These are phyloP conservation scores for Annulohypoxylon bovei DNA, from an alignment of 495 filamentous ascomycete species.

Conservation along the genomic window DNA sequence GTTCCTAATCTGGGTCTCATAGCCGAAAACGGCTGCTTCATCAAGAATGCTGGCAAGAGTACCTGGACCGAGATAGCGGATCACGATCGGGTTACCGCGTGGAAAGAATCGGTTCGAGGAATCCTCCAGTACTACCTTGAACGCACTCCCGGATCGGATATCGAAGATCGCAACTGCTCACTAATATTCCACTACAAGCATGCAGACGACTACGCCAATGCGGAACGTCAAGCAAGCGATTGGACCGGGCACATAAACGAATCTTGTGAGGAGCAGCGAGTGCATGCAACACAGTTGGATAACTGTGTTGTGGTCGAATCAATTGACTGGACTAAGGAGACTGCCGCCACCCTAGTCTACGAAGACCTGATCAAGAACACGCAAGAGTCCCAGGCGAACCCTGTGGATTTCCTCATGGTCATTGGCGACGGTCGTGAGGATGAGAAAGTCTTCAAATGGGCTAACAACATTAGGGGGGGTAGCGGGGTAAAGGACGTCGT, in stretches of 20 bases:
- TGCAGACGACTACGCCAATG: conserved; percentile 77
- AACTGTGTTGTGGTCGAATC: conserved; percentile 83
- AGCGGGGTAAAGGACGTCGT: conserved; percentile 71
- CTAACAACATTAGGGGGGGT: conserved; percentile 71
- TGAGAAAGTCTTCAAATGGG: conserved; percentile 93
- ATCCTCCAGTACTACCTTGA: conserved; percentile 90
- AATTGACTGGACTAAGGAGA: conserved; percentile 82
- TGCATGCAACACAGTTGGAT: conserved; percentile 84
- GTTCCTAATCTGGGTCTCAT: conserved; percentile 84
- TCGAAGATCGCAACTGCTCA: conserved; percentile 87
- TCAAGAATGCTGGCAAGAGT: conserved; percentile 72
- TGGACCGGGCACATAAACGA: conserved; percentile 94
- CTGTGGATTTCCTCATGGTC: conserved; percentile 83
- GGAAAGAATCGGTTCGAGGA: conserved; percentile 79
- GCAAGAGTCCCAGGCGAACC: conserved; percentile 53
- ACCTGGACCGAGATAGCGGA: conserved; percentile 81
- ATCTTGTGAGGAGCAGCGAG: conserved; percentile 80
- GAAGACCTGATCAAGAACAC: conserved; percentile 61
- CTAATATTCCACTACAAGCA: conserved; percentile 87
- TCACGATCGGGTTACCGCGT: conserved; percentile 67
- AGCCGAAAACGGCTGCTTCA: conserved; percentile 91
- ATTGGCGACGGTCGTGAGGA: conserved; percentile 91
- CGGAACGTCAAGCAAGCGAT: conserved; percentile 80
- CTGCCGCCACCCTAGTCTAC: conserved; percentile 77
- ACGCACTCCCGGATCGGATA: conserved; percentile 83